Evolutionary conservation across 441 rosid species (phyloP), one percentile per base, ranked within the genome.

Genomic region (Raphanus hybrid): DNA sequence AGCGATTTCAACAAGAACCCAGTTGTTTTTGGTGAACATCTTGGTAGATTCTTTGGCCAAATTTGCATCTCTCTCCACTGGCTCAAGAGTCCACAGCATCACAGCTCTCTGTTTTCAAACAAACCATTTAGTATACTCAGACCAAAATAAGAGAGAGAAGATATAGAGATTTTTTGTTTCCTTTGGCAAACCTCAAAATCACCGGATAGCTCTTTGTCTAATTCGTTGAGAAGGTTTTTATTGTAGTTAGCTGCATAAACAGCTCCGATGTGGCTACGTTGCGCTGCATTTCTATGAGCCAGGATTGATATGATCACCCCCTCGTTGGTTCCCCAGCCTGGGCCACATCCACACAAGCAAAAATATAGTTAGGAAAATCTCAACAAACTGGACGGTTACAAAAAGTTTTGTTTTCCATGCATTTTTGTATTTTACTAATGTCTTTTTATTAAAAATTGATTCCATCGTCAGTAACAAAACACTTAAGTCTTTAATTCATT

Each of bases 1-100:
- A 34, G 96, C 96, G 54, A 93, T 91, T 85, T 93, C 98, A 86
- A 89, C 81, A 48, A 90, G 83, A 79, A 89, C 81, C 89, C 86
- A 84, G 37, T 87, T 82, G 87, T 88, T 89, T 16, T 87, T 82
- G 65, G 90, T 88, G 54, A 84, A 82, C 84, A 74, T 87, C 77
- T 88, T 88, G 1, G 89, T 84, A 9, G 94, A 85, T 85, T 90
- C 94, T 72, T 88, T 84, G 10, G 90, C 92, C 85, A 93, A 75
- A 80, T 29, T 73, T 0, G 92, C 94, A 79, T 93, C 97, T 15
- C 97, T 92, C 70, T 90, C 94, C 5, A 86, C 82, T 37, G 94
- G 88, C 61, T 86, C 89, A 74, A 86, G 80, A 9, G 92, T 88
- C 92, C 91, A 93, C 20, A 93, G 67, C 70, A 87, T 64, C 12